Percentiles rank a stretch among this genome's conserved stretches.
Evolutionary conservation across 2,329 filamentous ascomycete species (phyloP).

Genomic region (Sclerotinia subarctica): DNA sequence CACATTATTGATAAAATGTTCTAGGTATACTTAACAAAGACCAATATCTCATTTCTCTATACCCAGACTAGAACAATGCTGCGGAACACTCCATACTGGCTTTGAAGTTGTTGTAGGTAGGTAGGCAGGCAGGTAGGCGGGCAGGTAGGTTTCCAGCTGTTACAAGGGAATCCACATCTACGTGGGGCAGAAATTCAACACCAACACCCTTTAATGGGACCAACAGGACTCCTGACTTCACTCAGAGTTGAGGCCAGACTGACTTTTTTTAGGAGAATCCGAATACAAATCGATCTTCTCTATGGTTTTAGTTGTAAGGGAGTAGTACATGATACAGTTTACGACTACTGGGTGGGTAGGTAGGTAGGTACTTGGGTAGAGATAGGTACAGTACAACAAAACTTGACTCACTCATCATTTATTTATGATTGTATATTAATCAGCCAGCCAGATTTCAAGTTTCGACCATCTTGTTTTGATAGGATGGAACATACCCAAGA

Average conservation of each 20-base stretch:
- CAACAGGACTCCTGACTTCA: neutral
- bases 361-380: neutral
- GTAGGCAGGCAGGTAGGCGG: neutral
- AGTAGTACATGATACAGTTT: neutral
- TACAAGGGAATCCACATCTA: neutral
- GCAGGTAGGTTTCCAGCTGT: neutral
- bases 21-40: neutral
- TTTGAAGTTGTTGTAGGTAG: neutral
- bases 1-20: slow-evolving; percentile 3
- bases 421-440: neutral
- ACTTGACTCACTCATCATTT: neutral
- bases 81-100: neutral
- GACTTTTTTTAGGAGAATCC: neutral
- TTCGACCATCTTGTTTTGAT: neutral
- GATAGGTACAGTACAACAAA: neutral
- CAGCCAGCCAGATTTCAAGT: slow-evolving; percentile 1
- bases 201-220: slow-evolving; percentile 8
- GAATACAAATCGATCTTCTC: neutral
- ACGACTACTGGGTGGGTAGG: no score
- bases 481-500: neutral
- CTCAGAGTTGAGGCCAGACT: slow-evolving; percentile 7
- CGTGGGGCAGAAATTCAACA: slow-evolving; percentile 4
- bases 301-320: neutral
- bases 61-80: neutral
- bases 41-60: neutral